A percentile compares a stretch with the other conserved stretches of the same genome.
These are phyloP conservation scores for Fusarium robinianum DNA, from an alignment of 2,329 filamentous ascomycete genomes.

Conservation along the genomic window DNA sequence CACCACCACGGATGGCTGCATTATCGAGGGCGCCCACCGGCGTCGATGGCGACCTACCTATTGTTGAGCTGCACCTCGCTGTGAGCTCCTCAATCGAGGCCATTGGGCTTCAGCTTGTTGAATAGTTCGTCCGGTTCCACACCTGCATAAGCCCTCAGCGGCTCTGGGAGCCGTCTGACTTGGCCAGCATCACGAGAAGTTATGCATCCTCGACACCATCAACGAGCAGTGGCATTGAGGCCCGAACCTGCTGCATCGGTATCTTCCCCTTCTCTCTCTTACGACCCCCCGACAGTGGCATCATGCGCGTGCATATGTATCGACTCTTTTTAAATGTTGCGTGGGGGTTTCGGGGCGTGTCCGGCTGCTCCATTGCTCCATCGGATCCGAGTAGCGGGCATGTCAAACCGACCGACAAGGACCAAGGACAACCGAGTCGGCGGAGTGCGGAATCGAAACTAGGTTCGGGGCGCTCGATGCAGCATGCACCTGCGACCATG, in stretches of 20 bases:
- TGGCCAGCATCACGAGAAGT: conserved; percentile 6
- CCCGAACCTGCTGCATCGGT: neutral
- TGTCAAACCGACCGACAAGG: neutral
- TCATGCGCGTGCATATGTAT: conserved; percentile 9
- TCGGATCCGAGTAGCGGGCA: conserved; percentile 9
- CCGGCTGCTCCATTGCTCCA: neutral
- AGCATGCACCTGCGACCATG: conserved; percentile 17
- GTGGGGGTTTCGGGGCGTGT: conserved; percentile 17
- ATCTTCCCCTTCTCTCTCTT: no score
- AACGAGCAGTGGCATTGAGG: neutral
- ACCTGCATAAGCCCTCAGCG: conserved; percentile 1
- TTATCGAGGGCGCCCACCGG: conserved; percentile 7
- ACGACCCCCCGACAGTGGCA: neutral
- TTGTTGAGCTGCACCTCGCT: no score
- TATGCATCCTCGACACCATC: neutral
- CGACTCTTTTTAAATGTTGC: conserved; percentile 4
- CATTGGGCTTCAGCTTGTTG: neutral
- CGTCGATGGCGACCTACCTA: neutral
- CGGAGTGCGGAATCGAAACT: conserved; percentile 16
- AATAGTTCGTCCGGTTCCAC: conserved; percentile 2
- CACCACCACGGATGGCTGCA: conserved; percentile 9
- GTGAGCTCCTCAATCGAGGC: neutral
- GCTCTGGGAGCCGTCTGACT: conserved; percentile 5
- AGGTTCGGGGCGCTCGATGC: conserved; percentile 9
- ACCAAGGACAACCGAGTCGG: conserved; percentile 6